These are phyloP conservation scores for Xylariaceae sp. DNA, from an alignment of 2,329 filamentous ascomycete species.

Conservation along the genomic window DNA sequence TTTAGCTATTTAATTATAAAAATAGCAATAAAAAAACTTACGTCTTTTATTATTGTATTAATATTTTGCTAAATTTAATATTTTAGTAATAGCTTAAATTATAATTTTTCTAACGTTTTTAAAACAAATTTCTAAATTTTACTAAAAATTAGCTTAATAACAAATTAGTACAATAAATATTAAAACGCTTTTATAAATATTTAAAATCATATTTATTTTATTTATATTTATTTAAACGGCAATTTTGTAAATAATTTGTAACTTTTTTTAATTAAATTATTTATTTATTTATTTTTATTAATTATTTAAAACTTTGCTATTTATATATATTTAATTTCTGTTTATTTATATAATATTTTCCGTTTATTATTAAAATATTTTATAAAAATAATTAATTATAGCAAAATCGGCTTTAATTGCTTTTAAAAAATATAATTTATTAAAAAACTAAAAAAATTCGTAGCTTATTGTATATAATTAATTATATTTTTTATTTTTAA, in stretches of 20 bases:
- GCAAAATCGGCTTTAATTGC: conserved; percentile 1
- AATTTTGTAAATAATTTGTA: no score
- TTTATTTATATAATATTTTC: no score
- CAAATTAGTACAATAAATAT: not conserved
- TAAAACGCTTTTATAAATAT: not conserved
- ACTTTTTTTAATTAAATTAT: conserved; percentile 1
- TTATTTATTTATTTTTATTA: conserved; percentile 1
- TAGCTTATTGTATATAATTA: not conserved
- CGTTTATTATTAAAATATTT: no score
- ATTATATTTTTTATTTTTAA: no score
- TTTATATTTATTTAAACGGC: no score
- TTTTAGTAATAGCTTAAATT: not conserved
- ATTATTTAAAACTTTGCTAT: not conserved
- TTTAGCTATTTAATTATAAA: no score
- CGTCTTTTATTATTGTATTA: no score
- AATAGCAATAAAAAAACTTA: no score
- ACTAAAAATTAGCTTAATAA: not conserved
- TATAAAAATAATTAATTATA: not conserved
- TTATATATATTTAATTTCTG: no score
- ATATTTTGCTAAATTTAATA: not conserved
- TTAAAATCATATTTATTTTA: no score
- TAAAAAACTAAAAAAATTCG: no score
- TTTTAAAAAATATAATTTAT: no score
- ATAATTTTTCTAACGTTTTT: not conserved
- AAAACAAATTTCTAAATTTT: not conserved